Evolutionary conservation across 169 alveolate genomes (phyloP).

Genomic region (Plasmodium gonderi): DNA sequence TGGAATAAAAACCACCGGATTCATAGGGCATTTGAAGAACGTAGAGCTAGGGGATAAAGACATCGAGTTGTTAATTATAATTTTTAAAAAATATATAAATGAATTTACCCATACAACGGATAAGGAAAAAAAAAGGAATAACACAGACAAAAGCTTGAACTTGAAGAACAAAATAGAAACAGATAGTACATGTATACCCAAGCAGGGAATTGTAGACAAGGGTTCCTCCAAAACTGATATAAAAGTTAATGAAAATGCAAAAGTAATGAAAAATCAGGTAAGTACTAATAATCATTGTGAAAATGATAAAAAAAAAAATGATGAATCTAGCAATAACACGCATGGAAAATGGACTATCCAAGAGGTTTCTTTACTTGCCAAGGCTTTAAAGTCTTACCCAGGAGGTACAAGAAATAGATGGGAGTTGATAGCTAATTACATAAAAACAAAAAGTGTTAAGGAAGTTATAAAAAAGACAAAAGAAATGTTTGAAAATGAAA

Average conservation of each 20-base stretch:
- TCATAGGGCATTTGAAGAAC: conserved; percentile 49
- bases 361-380: conserved; percentile 89
- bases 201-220: background rate
- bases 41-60: conserved; percentile 28
- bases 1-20: conserved; percentile 38
- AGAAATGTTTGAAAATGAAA: conserved; percentile 84
- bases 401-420: conserved; percentile 93
- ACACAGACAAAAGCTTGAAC: background rate
- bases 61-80: conserved; percentile 15
- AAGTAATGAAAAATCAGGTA: conserved; percentile 9
- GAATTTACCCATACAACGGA: conserved; percentile 6
- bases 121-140: background rate
- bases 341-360: conserved; percentile 90
- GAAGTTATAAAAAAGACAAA: conserved; percentile 91
- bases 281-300: background rate
- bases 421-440: conserved; percentile 90
- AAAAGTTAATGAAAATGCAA: background rate
- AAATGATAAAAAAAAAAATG: background rate
- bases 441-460: conserved; percentile 88
- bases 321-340: conserved; percentile 1
- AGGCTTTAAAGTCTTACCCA: conserved; percentile 92
- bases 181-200: background rate
- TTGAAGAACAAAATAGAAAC: background rate
- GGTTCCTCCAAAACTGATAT: background rate
- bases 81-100: conserved; percentile 50